Conservation (phyloP, 495 filamentous ascomycete genomes). For the Usnea hakonensis region DNA sequence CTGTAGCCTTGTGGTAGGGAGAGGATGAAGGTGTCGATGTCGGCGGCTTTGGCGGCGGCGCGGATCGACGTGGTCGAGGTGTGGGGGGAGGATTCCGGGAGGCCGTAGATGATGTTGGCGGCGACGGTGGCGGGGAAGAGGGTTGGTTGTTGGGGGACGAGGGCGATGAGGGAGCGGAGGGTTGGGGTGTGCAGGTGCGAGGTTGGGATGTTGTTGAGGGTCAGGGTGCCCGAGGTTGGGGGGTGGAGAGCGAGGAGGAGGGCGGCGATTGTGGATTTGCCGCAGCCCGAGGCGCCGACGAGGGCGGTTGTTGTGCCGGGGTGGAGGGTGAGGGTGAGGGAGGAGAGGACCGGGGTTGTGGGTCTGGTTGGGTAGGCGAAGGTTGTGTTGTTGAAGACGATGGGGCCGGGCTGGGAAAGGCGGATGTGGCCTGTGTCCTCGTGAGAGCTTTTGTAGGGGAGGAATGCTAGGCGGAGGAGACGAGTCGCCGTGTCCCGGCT, state of each 20-base stretch:
- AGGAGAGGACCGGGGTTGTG: slow-evolving; percentile 43
- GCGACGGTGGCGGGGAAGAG: slow-evolving; percentile 67
- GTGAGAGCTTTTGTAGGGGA: slow-evolving; percentile 52
- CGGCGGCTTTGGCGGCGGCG: slow-evolving; percentile 56
- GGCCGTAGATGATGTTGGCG: slow-evolving; percentile 76
- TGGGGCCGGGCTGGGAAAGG: slow-evolving; percentile 47
- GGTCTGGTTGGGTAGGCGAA: slow-evolving; percentile 64
- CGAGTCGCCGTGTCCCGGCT: slow-evolving; percentile 63
- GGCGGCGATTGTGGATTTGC: slow-evolving; percentile 79
- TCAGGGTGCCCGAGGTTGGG: slow-evolving; percentile 39
- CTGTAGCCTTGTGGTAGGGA: slow-evolving; percentile 67
- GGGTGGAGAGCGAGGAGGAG: slow-evolving; percentile 63
- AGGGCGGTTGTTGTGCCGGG: slow-evolving; percentile 60
- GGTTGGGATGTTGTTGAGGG: slow-evolving; percentile 50
- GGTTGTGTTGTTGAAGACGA: slow-evolving; percentile 49
- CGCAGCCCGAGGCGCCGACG: slow-evolving; percentile 75
- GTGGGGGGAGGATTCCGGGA: slow-evolving; percentile 38
- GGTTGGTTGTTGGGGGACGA: slow-evolving; percentile 72
- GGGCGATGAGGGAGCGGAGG: slow-evolving; percentile 60
- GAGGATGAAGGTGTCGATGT: slow-evolving; percentile 72
- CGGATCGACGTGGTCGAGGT: slow-evolving; percentile 36
- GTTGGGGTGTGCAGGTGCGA: slow-evolving; percentile 48
- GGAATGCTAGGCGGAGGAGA: slow-evolving; percentile 62
- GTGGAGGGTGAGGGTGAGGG: slow-evolving; percentile 53
- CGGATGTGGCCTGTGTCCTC: slow-evolving; percentile 47